A percentile compares a stretch with the other conserved stretches of the same genome.
Conservation (phyloP, 2,329 filamentous ascomycete species). For the Fusarium camptoceras region DNA sequence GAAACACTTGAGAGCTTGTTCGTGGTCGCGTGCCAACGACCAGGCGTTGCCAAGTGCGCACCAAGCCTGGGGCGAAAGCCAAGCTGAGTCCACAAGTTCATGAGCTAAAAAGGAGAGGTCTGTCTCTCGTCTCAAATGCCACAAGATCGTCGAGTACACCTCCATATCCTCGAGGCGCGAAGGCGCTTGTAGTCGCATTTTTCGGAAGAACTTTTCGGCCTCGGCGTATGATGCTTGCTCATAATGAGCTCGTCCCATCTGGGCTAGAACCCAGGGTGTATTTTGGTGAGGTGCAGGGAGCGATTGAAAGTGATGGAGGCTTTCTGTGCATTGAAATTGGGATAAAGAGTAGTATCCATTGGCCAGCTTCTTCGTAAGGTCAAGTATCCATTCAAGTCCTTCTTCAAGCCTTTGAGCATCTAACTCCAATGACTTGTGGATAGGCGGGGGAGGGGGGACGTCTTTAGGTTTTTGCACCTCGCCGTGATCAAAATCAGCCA, state of each 20-base stretch:
- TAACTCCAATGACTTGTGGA: slow-evolving; percentile 56
- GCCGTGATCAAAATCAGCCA: slow-evolving; percentile 76
- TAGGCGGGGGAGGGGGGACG: slow-evolving; percentile 51
- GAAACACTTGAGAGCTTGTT: slow-evolving; percentile 94
- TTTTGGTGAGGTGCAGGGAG: slow-evolving; percentile 82
- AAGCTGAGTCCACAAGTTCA: slow-evolving; percentile 86
- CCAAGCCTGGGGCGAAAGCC: slow-evolving; percentile 94
- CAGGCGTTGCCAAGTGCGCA: slow-evolving; percentile 95
- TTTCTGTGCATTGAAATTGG: slow-evolving; percentile 82
- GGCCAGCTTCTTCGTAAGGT: slow-evolving; percentile 84
- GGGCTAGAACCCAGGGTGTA: slow-evolving; percentile 91
- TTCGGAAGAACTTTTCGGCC: slow-evolving; percentile 86
- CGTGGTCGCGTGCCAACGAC: slow-evolving; percentile 90
- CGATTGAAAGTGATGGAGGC: slow-evolving; percentile 77
- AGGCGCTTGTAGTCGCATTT: slow-evolving; percentile 82
- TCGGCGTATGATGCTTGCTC: slow-evolving; percentile 89
- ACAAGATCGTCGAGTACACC: slow-evolving; percentile 98
- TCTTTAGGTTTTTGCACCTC: slow-evolving; percentile 66
- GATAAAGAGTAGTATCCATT: slow-evolving; percentile 82
- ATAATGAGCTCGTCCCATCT: slow-evolving; percentile 90
- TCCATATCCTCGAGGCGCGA: slow-evolving; percentile 95
- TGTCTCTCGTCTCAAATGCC: slow-evolving; percentile 93
- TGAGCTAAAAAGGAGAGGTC: slow-evolving; percentile 93
- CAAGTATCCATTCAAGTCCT: slow-evolving; percentile 79
- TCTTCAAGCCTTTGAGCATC: slow-evolving; percentile 78